Evolutionary conservation across 768 basidiomycete species (phyloP).

Genomic region (Leccinum boreale): DNA sequence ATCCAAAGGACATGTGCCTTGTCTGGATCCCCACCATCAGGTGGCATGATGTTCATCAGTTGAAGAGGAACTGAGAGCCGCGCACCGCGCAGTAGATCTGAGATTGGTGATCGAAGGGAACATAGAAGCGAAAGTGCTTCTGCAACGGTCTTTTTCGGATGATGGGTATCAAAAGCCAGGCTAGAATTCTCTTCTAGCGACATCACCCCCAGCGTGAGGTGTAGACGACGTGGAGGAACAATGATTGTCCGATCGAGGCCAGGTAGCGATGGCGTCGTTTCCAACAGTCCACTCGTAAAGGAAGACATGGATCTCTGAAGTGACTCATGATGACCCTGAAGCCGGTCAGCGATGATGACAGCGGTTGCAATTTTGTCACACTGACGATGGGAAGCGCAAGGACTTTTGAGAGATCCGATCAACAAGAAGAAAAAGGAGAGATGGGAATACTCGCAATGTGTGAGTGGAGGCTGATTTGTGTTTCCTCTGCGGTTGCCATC

Average conservation of each 20-base stretch:
- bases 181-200: conserved; percentile 37
- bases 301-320: conserved; percentile 36
- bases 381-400: conserved; percentile 31
- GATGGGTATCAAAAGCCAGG: neutral
- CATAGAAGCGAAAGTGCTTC: conserved; percentile 44
- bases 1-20: conserved; percentile 56
- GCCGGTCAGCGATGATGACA: conserved; percentile 14
- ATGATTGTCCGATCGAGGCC: conserved; percentile 64
- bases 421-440: conserved; percentile 1
- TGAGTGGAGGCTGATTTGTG: conserved; percentile 13
- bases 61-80: conserved; percentile 42
- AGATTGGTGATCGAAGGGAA: conserved; percentile 38
- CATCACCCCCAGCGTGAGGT: conserved; percentile 77
- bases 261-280: conserved; percentile 25
- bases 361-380: conserved; percentile 23
- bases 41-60: conserved; percentile 48
- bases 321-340: conserved; percentile 39
- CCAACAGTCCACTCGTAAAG: conserved; percentile 33
- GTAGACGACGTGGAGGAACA: conserved; percentile 54
- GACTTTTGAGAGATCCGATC: conserved; percentile 18
- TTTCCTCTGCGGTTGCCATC: conserved; percentile 1
- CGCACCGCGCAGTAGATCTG: conserved; percentile 35
- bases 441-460: conserved; percentile 24
- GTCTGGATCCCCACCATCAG: conserved; percentile 33
- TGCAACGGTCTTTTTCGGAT: conserved; percentile 30